Conservation (phyloP, 148 eudicot species). For the Rhododendron ovatum region DNA sequence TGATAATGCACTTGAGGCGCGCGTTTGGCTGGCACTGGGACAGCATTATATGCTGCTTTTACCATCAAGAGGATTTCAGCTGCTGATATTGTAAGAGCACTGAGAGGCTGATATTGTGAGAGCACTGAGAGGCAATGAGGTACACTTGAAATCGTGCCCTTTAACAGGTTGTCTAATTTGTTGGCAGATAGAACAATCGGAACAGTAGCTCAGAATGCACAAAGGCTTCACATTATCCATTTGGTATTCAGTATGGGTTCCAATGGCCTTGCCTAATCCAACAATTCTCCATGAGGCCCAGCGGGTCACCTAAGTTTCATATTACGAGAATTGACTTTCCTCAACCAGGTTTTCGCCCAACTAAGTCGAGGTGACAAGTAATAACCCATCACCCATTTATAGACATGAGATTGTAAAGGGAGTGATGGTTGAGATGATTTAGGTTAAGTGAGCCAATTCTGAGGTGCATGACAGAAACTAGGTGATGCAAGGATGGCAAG, state of each 20-base stretch:
- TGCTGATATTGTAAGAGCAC: conserved; percentile 23
- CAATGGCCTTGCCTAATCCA: conserved; percentile 65
- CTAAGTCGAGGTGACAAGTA: background rate
- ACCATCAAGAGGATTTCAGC: conserved; percentile 24
- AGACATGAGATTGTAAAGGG: background rate
- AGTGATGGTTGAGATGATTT: background rate
- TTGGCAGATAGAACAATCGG: conserved; percentile 43
- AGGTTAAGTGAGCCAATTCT: background rate
- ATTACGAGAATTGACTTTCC: conserved; percentile 58
- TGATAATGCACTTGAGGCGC: conserved; percentile 28
- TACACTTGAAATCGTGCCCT: conserved; percentile 39
- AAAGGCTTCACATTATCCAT: conserved; percentile 49
- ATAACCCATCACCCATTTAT: background rate
- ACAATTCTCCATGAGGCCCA: conserved; percentile 29
- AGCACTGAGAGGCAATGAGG: conserved; percentile 26
- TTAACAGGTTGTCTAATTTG: conserved; percentile 37
- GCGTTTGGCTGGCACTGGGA: conserved; percentile 52
- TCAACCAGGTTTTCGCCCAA: conserved; percentile 45
- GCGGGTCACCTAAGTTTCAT: conserved; percentile 42
- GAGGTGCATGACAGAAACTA: background rate
- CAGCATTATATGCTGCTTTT: conserved; percentile 24
- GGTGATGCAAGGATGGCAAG: background rate
- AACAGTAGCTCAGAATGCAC: conserved; percentile 26
- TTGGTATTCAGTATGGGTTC: conserved; percentile 53
- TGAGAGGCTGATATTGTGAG: conserved; percentile 31